These are phyloP conservation scores for Hypseocharis bilobata DNA, from an alignment of 441 rosid species.

Conservation along the genomic window DNA sequence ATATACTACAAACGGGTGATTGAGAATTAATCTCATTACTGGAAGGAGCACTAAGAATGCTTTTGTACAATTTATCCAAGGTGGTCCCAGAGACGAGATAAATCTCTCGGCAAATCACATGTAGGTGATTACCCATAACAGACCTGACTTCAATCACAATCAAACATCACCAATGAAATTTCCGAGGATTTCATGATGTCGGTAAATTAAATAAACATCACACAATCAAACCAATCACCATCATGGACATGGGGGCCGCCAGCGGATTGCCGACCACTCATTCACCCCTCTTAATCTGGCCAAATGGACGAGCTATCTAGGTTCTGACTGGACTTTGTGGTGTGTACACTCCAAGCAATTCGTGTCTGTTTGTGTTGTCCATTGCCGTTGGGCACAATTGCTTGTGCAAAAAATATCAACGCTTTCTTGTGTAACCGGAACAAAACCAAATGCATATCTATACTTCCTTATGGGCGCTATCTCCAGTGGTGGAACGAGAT, in stretches of 20 bases:
- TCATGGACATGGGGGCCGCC: slow-evolving; percentile 12
- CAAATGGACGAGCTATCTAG: too few species aligned
- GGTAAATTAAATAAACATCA: slow-evolving; percentile 17
- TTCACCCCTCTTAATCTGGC: background rate
- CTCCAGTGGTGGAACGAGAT: slow-evolving; percentile 45
- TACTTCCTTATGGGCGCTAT: slow-evolving; percentile 38
- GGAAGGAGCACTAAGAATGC: too few species aligned
- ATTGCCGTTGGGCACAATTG: background rate
- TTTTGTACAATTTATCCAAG: too few species aligned
- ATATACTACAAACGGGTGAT: too few species aligned
- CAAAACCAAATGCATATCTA: slow-evolving; percentile 5
- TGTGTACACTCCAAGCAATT: slow-evolving; percentile 7
- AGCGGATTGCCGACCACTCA: slow-evolving; percentile 24
- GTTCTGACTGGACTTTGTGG: too few species aligned
- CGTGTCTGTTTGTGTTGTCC: slow-evolving; percentile 1
- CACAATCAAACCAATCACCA: slow-evolving; percentile 22
- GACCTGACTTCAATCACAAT: too few species aligned
- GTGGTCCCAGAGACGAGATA: too few species aligned
- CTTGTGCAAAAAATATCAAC: background rate
- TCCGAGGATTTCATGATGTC: slow-evolving; percentile 20
- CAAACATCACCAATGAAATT: slow-evolving; percentile 23
- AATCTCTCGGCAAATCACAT: too few species aligned
- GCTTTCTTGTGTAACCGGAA: background rate
- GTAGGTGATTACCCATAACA: too few species aligned
- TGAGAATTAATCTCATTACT: too few species aligned